Percentiles rank a stretch among this genome's conserved stretches.
Conservation (phyloP, 148 eudicot genomes). For the Rhododendron henanense region DNA sequence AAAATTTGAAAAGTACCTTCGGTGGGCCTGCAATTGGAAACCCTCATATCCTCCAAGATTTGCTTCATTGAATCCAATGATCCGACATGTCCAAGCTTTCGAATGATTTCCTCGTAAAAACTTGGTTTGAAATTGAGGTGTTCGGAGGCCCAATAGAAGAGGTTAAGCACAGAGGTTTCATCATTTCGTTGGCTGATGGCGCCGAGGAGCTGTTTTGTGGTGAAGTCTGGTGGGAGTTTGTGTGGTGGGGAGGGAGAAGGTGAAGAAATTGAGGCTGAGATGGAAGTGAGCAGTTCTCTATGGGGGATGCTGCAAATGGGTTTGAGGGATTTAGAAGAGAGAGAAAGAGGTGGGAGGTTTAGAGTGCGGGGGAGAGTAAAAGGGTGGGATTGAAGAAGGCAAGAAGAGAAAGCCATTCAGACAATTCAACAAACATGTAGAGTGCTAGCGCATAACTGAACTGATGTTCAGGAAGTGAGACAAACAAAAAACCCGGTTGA, state of each 20-base stretch:
- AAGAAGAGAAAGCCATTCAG: slow-evolving; percentile 49
- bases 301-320: slow-evolving; percentile 16
- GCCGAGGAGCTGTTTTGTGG: slow-evolving; percentile 57
- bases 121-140: slow-evolving; percentile 71
- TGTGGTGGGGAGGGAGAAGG: slow-evolving; percentile 18
- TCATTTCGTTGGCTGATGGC: slow-evolving; percentile 53
- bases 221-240: slow-evolving; percentile 47
- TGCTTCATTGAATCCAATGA: slow-evolving; percentile 61
- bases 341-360: slow-evolving; percentile 20
- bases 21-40: slow-evolving; percentile 28
- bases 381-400: slow-evolving; percentile 29
- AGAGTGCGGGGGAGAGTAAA: slow-evolving; percentile 23
- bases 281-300: slow-evolving; percentile 6
- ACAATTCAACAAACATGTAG: slow-evolving; percentile 48
- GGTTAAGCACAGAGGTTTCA: slow-evolving; percentile 52
- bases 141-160: slow-evolving; percentile 78
- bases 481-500: too few relatives aligned
- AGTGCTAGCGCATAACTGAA: background rate
- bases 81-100: slow-evolving; percentile 64
- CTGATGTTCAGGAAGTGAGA: too few relatives aligned
- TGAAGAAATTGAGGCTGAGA: slow-evolving; percentile 28
- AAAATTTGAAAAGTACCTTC: slow-evolving; percentile 73
- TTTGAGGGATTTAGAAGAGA: slow-evolving; percentile 17
- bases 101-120: slow-evolving; percentile 67
- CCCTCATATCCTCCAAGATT: slow-evolving; percentile 63